phyloP scores from a whole-genome alignment of 345 rosid genomes.

The Durio zibethinus region DNA sequence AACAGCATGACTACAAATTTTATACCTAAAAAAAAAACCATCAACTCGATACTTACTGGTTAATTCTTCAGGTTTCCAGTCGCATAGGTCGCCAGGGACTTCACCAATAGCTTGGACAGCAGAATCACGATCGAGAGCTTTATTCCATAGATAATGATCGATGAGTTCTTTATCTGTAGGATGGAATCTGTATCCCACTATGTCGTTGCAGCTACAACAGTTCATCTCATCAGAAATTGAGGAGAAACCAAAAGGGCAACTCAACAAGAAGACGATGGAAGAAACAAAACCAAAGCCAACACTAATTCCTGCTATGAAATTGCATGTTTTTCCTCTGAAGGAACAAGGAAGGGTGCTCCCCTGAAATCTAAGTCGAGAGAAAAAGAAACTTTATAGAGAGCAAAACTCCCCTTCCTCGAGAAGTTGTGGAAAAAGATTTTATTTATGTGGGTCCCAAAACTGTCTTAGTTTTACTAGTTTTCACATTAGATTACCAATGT shows the following conservation, averaged over 20 bases:
- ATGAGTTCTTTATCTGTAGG: slow-evolving; percentile 16
- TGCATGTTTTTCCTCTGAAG: neutral
- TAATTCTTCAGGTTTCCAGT: neutral
- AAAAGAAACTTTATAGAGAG: neutral
- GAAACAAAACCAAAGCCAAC: neutral
- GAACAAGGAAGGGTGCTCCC: neutral
- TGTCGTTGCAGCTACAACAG: neutral
- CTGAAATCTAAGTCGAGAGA: neutral
- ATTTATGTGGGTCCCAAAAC: neutral
- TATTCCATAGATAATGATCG: neutral
- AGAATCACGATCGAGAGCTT: slow-evolving; percentile 13
- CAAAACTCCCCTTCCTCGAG: neutral
- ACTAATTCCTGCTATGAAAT: neutral
- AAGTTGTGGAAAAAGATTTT: neutral
- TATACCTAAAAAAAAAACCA: neutral
- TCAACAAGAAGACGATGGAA: neutral
- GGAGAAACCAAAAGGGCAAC: neutral
- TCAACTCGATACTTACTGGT: neutral
- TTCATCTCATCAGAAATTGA: neutral
- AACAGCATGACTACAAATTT: neutral
- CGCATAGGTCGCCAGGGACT: neutral
- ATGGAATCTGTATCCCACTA: slow-evolving; percentile 14
- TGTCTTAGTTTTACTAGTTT: neutral
- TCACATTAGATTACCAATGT: neutral
- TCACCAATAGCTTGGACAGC: slow-evolving; percentile 13